These are phyloP conservation scores for Excoecaria cochinchinensis DNA, from an alignment of 345 rosid genomes.

Conservation along the genomic window DNA sequence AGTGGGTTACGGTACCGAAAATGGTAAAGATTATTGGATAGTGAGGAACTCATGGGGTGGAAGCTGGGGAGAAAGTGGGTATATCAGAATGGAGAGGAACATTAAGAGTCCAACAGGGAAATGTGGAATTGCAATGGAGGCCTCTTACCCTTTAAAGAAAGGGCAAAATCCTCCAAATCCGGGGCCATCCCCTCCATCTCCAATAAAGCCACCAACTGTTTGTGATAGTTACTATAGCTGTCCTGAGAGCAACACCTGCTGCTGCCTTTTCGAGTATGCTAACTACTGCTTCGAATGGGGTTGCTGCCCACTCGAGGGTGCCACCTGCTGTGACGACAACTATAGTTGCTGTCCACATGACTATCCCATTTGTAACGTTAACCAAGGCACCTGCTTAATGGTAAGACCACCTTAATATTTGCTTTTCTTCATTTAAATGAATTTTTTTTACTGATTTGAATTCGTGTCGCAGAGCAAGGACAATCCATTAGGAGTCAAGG, in stretches of 20 bases:
- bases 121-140: conserved; percentile 86
- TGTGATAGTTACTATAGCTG: conserved; percentile 71
- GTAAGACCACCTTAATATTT: conserved; percentile 33
- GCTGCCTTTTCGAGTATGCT: conserved; percentile 63
- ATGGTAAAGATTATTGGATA: conserved; percentile 76
- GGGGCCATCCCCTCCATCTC: conserved; percentile 94
- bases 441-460: conserved; percentile 11
- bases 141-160: conserved; percentile 83
- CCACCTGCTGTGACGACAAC: conserved; percentile 81
- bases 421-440: neutral
- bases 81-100: conserved; percentile 70
- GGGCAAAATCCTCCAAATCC: conserved; percentile 92
- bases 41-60: conserved; percentile 85
- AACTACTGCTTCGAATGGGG: conserved; percentile 85
- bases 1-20: conserved; percentile 85
- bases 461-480: conserved; percentile 68
- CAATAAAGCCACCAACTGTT: conserved; percentile 61
- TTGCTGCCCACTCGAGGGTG: conserved; percentile 87
- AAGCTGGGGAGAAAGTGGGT: conserved; percentile 84
- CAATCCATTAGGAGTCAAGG: conserved; percentile 74
- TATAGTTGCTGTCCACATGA: conserved; percentile 88
- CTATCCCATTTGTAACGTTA: conserved; percentile 69
- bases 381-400: conserved; percentile 61
- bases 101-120: conserved; percentile 44
- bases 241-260: conserved; percentile 79